Conservation (phyloP, 805 yeast genomes). For the Myxozyma neglecta region DNA sequence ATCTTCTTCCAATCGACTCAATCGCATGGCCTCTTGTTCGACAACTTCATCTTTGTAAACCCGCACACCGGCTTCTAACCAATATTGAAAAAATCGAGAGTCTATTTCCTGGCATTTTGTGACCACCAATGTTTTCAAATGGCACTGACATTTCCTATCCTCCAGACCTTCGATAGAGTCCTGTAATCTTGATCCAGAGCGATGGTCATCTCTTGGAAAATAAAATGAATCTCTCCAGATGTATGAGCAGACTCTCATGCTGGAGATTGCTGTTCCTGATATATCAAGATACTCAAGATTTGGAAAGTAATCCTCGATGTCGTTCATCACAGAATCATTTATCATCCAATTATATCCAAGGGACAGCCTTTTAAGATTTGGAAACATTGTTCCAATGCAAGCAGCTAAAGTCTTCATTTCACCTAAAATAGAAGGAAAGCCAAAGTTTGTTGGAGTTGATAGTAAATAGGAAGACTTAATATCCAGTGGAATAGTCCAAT, state of each 20-base stretch:
- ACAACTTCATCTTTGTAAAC: background rate
- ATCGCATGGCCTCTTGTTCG: background rate
- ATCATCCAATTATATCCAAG: slow-evolving; percentile 4
- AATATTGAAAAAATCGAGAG: background rate
- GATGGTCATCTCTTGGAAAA: background rate
- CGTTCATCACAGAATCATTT: background rate
- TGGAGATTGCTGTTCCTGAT: background rate
- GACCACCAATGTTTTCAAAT: background rate
- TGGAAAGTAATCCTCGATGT: background rate
- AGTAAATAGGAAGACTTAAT: background rate
- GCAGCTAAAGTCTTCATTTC: background rate
- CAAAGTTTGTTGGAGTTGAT: background rate
- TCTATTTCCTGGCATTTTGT: slow-evolving; percentile 3
- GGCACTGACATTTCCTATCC: background rate
- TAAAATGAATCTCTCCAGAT: background rate
- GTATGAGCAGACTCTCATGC: background rate
- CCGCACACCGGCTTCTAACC: background rate
- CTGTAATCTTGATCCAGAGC: background rate
- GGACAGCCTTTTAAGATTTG: background rate
- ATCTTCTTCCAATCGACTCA: background rate
- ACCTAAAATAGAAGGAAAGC: background rate
- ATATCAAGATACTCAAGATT: slow-evolving; percentile 4
- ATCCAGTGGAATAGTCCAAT: background rate
- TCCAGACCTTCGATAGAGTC: background rate
- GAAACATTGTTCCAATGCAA: background rate